phyloP scores from a whole-genome alignment of 2,329 filamentous ascomycete genomes.

The Paracorniculantispora psalliotae region DNA sequence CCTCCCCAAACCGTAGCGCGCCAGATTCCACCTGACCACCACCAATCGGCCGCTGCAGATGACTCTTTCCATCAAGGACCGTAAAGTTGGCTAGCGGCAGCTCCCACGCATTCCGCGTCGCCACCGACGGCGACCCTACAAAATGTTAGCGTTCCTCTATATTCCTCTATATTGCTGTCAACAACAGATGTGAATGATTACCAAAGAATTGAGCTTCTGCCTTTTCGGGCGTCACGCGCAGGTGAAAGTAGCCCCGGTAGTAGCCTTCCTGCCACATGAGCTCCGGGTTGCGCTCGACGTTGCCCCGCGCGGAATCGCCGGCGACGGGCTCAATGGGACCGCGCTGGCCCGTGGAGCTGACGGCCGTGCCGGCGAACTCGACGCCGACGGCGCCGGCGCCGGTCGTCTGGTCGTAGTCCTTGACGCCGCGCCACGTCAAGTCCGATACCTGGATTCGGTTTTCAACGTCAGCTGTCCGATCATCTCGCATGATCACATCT shows the following conservation, averaged over 20 bases:
- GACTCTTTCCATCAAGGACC: slow-evolving; percentile 57
- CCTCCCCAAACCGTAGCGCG: slow-evolving; percentile 16
- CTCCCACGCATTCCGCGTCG: slow-evolving; percentile 57
- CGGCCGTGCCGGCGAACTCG: slow-evolving; percentile 63
- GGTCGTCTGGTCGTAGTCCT: slow-evolving; percentile 47
- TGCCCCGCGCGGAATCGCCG: slow-evolving; percentile 44
- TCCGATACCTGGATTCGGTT: slow-evolving; percentile 31
- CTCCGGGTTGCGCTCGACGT: slow-evolving; percentile 50
- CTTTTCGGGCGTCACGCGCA: slow-evolving; percentile 52
- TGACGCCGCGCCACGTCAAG: slow-evolving; percentile 51
- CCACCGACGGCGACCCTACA: slow-evolving; percentile 47
- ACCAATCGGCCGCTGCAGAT: slow-evolving; percentile 39
- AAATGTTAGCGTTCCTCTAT: not conserved
- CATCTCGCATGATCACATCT: not conserved
- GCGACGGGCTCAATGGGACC: slow-evolving; percentile 51
- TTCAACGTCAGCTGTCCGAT: slow-evolving; percentile 1
- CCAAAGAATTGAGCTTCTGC: slow-evolving; percentile 63
- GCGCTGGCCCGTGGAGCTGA: slow-evolving; percentile 54
- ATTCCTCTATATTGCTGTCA: too few relatives aligned
- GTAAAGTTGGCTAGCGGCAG: slow-evolving; percentile 67
- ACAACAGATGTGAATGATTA: too few relatives aligned
- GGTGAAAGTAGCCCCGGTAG: slow-evolving; percentile 68
- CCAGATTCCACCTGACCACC: slow-evolving; percentile 48
- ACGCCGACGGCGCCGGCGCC: slow-evolving; percentile 55
- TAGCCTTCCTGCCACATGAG: slow-evolving; percentile 70